A percentile compares a stretch with the other conserved stretches of the same genome.
These are phyloP conservation scores for Tulasnella sp. DNA, from an alignment of 768 basidiomycete species.

Conservation along the genomic window DNA sequence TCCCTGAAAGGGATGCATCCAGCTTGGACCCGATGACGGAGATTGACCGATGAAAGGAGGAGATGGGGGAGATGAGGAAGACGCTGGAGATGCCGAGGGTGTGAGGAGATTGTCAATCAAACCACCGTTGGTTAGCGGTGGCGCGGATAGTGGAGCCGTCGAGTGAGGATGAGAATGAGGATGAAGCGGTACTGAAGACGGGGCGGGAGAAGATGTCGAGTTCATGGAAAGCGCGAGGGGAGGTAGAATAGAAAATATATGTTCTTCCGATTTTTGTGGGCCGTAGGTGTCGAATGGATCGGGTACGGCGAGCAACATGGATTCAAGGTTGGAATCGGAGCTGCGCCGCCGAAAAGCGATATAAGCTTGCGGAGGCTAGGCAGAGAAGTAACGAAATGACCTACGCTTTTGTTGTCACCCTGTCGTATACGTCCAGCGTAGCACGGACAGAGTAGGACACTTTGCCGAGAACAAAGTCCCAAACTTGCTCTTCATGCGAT, in stretches of 20 bases:
- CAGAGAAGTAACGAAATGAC: slow-evolving; percentile 23
- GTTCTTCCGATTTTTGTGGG: slow-evolving; percentile 64
- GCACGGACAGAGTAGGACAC: slow-evolving; percentile 53
- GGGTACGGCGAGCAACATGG: slow-evolving; percentile 78
- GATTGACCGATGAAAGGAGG: not conserved
- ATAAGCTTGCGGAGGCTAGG: slow-evolving; percentile 10
- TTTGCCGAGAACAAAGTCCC: slow-evolving; percentile 83
- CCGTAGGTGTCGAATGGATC: slow-evolving; percentile 92
- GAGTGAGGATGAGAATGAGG: not conserved
- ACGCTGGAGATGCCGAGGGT: not conserved
- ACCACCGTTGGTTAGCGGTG: not conserved
- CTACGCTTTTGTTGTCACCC: slow-evolving; percentile 75
- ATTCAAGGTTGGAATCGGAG: slow-evolving; percentile 86
- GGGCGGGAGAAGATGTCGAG: slow-evolving; percentile 3
- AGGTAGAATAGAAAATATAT: slow-evolving; percentile 86
- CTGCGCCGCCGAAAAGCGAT: slow-evolving; percentile 27
- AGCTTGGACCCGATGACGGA: not conserved
- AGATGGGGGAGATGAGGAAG: not conserved
- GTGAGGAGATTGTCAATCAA: not conserved
- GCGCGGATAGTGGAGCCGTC: not conserved
- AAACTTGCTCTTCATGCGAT: slow-evolving; percentile 91
- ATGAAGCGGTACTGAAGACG: not conserved
- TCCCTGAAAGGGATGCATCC: not conserved
- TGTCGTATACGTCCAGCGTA: slow-evolving; percentile 85
- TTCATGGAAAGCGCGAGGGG: slow-evolving; percentile 36